Conservation (phyloP, 805 yeast species). For the Candida xyloterini region DNA sequence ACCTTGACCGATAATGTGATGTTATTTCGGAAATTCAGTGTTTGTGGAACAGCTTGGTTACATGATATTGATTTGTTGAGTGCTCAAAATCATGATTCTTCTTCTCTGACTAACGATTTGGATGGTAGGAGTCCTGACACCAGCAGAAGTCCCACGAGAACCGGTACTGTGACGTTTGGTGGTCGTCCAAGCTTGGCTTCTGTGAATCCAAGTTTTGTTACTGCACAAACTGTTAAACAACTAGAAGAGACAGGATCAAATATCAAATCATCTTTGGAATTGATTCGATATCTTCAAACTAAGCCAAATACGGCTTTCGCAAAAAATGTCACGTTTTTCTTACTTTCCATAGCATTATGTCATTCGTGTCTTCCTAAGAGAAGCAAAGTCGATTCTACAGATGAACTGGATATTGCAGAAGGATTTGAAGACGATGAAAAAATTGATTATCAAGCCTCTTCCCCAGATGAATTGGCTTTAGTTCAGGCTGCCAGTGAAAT, state of each 20-base stretch:
- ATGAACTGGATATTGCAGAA: conserved; percentile 10
- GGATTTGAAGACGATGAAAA: conserved; percentile 37
- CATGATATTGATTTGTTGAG: conserved; percentile 62
- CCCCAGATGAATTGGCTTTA: conserved; percentile 94
- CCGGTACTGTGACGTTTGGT: conserved; percentile 29
- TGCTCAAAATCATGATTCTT: conserved; percentile 21
- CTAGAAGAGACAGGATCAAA: conserved; percentile 25
- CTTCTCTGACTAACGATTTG: neutral
- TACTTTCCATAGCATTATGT: conserved; percentile 80
- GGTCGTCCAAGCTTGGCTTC: conserved; percentile 63
- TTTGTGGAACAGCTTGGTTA: conserved; percentile 86
- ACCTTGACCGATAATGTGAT: conserved; percentile 92
- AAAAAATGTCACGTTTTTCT: conserved; percentile 70
- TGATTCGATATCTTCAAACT: conserved; percentile 65
- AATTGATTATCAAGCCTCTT: conserved; percentile 85
- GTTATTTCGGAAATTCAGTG: conserved; percentile 85
- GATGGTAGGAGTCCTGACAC: neutral
- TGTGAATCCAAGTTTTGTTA: conserved; percentile 22
- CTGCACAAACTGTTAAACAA: conserved; percentile 43
- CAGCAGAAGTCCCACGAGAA: conserved; percentile 10
- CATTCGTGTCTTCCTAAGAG: conserved; percentile 84
- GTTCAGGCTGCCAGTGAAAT: conserved; percentile 93
- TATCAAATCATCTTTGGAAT: conserved; percentile 56
- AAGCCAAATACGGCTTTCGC: conserved; percentile 72
- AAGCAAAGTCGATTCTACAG: conserved; percentile 18